A percentile compares a stretch with the other conserved stretches of the same genome.
Evolutionary conservation across 495 filamentous ascomycete species (phyloP).

Genomic region (Xylaria palmicola): DNA sequence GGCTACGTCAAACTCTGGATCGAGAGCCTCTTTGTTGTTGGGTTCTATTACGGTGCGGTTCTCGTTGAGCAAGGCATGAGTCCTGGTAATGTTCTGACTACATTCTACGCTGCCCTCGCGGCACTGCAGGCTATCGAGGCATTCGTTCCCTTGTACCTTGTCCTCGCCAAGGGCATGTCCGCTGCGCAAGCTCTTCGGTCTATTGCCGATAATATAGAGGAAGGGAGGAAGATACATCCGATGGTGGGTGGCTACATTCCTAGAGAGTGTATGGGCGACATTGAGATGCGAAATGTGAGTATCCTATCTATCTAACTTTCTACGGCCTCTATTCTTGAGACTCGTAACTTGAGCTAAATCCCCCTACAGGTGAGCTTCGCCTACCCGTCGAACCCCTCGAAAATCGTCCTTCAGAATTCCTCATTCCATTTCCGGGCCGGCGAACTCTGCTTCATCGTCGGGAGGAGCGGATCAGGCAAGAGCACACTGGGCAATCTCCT

Average conservation of each 20-base stretch:
- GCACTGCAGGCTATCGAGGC: slow-evolving; percentile 71
- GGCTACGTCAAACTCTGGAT: slow-evolving; percentile 71
- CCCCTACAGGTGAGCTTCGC: slow-evolving; percentile 70
- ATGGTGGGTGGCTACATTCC: slow-evolving; percentile 32
- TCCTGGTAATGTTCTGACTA: slow-evolving; percentile 73
- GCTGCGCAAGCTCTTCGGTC: slow-evolving; percentile 60
- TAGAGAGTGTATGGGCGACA: slow-evolving; percentile 57
- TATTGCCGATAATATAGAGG: slow-evolving; percentile 20
- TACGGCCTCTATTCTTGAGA: background rate
- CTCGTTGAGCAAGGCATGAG: slow-evolving; percentile 56
- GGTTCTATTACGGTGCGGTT: slow-evolving; percentile 83
- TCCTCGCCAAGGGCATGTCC: slow-evolving; percentile 75
- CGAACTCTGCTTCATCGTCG: slow-evolving; percentile 78
- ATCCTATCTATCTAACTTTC: background rate
- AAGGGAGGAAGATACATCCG: slow-evolving; percentile 26
- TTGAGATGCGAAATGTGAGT: slow-evolving; percentile 70
- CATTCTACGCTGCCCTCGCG: slow-evolving; percentile 78
- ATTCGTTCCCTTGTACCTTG: slow-evolving; percentile 70
- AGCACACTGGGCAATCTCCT: slow-evolving; percentile 84
- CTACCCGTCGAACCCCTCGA: slow-evolving; percentile 73
- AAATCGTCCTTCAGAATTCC: slow-evolving; percentile 55
- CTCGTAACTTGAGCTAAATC: slow-evolving; percentile 9
- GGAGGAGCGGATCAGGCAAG: slow-evolving; percentile 88
- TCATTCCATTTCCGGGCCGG: slow-evolving; percentile 69
- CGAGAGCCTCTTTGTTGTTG: slow-evolving; percentile 80